Evolutionary conservation across 1,284 basidiomycete species (phyloP).

Genomic region (Entoloma clypeatum): DNA sequence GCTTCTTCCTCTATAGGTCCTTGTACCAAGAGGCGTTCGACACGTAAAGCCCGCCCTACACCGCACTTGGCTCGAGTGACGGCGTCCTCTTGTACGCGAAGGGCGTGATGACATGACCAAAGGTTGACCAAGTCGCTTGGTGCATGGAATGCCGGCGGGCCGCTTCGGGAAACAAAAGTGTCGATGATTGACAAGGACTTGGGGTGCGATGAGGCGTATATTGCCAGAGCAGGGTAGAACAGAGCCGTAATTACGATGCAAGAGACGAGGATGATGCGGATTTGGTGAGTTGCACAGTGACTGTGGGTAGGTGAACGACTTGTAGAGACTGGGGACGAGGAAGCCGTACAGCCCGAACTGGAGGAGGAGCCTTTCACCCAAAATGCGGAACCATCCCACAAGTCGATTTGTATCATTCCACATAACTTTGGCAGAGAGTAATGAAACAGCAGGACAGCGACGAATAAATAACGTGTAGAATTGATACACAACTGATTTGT

Average conservation of each 20-base stretch:
- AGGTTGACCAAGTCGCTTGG: constrained; percentile 64
- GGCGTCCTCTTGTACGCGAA: constrained; percentile 68
- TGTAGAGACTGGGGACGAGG: constrained; percentile 6
- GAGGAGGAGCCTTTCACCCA: constrained; percentile 55
- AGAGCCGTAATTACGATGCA: constrained; percentile 94
- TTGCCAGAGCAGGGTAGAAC: constrained; percentile 87
- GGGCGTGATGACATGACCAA: constrained; percentile 58
- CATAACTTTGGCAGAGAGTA: constrained; percentile 22
- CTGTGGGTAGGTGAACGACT: constrained; percentile 34
- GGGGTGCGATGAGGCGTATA: constrained; percentile 72
- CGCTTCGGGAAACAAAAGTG: constrained; percentile 52
- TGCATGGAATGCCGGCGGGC: constrained; percentile 46
- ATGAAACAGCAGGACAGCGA: constrained; percentile 4
- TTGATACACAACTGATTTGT: too few relatives aligned
- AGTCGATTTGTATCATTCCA: constrained; percentile 26
- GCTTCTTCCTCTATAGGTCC: constrained; percentile 49
- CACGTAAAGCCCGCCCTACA: constrained; percentile 68
- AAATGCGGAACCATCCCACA: constrained; percentile 35
- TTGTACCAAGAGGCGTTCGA: constrained; percentile 73
- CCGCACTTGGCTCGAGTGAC: constrained; percentile 69
- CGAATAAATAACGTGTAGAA: constrained; percentile 15
- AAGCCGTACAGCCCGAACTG: constrained; percentile 70
- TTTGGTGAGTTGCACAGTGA: constrained; percentile 87
- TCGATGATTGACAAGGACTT: constrained; percentile 64
- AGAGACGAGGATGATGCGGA: constrained; percentile 89